These are phyloP conservation scores for Dactylellina sp. DNA, from an alignment of 2,329 filamentous ascomycete genomes.

Conservation along the genomic window DNA sequence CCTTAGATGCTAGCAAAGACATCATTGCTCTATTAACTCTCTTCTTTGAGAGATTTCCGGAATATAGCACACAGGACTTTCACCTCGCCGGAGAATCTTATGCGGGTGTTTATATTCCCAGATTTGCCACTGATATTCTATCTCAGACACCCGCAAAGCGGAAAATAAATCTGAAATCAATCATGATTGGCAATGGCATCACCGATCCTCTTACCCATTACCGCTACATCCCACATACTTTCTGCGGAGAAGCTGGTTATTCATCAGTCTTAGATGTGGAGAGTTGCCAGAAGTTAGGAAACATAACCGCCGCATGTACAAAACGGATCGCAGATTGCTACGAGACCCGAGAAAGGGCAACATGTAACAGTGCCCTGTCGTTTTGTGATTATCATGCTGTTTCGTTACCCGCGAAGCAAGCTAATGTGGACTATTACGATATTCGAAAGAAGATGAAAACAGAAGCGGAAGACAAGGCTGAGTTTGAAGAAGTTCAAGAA, in stretches of 20 bases:
- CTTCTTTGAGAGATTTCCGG: slow-evolving; percentile 98
- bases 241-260: slow-evolving; percentile 94
- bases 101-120: slow-evolving; percentile 92
- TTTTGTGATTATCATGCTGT: slow-evolving; percentile 99
- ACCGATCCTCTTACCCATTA: slow-evolving; percentile 95
- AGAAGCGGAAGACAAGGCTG: slow-evolving; percentile 61
- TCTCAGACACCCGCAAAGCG: slow-evolving; percentile 88
- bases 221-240: slow-evolving; percentile 95
- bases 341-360: slow-evolving; percentile 87
- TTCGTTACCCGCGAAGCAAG: too few species aligned
- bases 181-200: slow-evolving; percentile 94
- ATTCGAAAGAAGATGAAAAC: too few species aligned
- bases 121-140: slow-evolving; percentile 89
- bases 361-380: slow-evolving; percentile 91
- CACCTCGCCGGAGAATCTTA: slow-evolving; percentile 97
- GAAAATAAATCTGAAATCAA: slow-evolving; percentile 97
- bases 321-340: slow-evolving; percentile 91
- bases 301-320: slow-evolving; percentile 87
- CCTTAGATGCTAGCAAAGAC: slow-evolving; percentile 94
- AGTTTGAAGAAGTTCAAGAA: slow-evolving; percentile 84
- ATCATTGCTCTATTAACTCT: slow-evolving; percentile 95
- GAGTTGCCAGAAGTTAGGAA: slow-evolving; percentile 89
- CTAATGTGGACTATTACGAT: too few species aligned
- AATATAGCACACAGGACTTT: slow-evolving; percentile 95
- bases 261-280: slow-evolving; percentile 81